Base-by-base conservation (phyloP, 176 grass and related monocot species). In the Aegilops bicornis region DNA sequence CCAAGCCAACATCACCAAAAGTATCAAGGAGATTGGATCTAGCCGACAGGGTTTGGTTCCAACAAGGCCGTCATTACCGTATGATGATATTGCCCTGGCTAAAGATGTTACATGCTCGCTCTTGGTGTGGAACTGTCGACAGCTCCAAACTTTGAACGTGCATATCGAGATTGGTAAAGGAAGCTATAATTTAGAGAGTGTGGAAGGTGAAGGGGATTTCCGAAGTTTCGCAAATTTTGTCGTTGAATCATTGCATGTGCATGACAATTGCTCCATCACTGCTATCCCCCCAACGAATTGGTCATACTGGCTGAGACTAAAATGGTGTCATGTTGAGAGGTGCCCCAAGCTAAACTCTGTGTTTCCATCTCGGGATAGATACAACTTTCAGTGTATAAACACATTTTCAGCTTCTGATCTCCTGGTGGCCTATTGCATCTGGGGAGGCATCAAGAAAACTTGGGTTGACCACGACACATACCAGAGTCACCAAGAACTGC, bases 191-290 rank as follows among this genome's bases (percentile, higher is more conserved):
- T 19, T 72, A 11, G 48, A 83, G 12, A 40, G 32, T 0, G 40
- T 83, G 66, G 2, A 19, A 15, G 31, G 39, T 8, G 10, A 3
- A 16, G 0, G 0, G 3, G 0, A 2, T 10, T 79, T 79, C 3
- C 0, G 0, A 6, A 0, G 0, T 0, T 39, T 61, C 15, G 2
- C 4, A 4, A 0, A 0, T 5, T 0, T 0, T 37, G 40, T 12
- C 10, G 31, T 70, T 8, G 1, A 40, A 37, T 72, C 66, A 27
- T 1, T 83, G 7, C 66, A 83, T 29, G 67, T 83, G 8, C 66
- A 83, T 59, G 80, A 71, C 14, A 72, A 37, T 62, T 39, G 12
- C 56, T 79, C 77, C 12, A 79, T 79, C 77, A 62, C 56, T 1
- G 1, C 20, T 25, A 25, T 39, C 22, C 7, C 6, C 23, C 11